Evolutionary conservation across 2,329 filamentous ascomycete genomes (phyloP).

Genomic region (Ascochyta fabae): DNA sequence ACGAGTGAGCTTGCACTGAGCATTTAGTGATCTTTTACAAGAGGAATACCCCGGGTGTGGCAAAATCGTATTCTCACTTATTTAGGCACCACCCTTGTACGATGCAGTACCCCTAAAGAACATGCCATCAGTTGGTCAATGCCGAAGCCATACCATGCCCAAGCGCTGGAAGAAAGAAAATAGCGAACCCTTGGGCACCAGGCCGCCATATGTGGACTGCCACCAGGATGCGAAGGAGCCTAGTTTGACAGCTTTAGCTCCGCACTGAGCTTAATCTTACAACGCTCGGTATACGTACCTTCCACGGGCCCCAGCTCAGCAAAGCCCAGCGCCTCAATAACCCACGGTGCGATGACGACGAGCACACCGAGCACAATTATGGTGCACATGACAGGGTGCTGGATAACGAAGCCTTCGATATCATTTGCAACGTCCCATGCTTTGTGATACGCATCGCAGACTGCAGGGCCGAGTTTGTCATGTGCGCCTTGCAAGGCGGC

Average conservation of each 20-base stretch:
- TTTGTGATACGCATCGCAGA: constrained; percentile 34
- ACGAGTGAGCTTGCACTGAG: too few species aligned
- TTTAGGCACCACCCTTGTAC: too few species aligned
- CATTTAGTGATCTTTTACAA: too few species aligned
- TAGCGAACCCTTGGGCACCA: constrained; percentile 51
- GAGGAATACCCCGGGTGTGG: too few species aligned
- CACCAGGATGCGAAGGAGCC: constrained; percentile 51
- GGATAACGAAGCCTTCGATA: constrained; percentile 36
- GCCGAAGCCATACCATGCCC: constrained; percentile 47
- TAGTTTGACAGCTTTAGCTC: constrained; percentile 14
- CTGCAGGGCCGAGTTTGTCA: constrained; percentile 30
- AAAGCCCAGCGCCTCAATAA: constrained; percentile 43
- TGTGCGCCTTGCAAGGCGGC: constrained; percentile 28
- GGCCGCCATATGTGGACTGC: constrained; percentile 49
- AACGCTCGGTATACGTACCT: constrained; percentile 28
- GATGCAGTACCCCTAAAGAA: background rate
- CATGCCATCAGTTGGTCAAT: constrained; percentile 13
- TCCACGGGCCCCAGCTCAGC: constrained; percentile 38
- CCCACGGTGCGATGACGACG: constrained; percentile 34
- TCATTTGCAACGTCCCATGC: constrained; percentile 29
- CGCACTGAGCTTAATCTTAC: background rate
- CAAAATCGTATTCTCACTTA: too few species aligned
- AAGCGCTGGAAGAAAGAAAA: constrained; percentile 54
- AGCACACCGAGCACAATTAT: constrained; percentile 43
- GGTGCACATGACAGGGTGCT: constrained; percentile 39